Conservation (phyloP, 163 green algal genomes). For the Coccomyxa subellipsoidea region DNA sequence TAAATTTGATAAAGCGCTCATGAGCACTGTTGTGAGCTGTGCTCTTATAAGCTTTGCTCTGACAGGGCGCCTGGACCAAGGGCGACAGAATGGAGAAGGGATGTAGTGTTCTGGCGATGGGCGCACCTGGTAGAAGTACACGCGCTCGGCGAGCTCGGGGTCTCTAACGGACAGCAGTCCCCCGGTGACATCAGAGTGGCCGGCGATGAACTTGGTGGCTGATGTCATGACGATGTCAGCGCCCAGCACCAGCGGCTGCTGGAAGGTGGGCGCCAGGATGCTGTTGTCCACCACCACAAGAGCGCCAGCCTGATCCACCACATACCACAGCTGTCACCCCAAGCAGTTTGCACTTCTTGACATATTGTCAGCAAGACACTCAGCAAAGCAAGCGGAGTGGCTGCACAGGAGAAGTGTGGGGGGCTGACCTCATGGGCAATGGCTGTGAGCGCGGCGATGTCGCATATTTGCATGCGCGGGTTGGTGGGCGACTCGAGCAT, state of each 20-base stretch:
- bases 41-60: too few species aligned
- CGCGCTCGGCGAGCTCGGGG: slow-evolving; percentile 57
- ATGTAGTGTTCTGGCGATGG: background rate
- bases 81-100: background rate
- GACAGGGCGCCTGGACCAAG: too few species aligned
- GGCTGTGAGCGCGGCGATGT: slow-evolving; percentile 66
- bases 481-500: slow-evolving; percentile 98
- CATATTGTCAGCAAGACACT: too few species aligned
- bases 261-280: slow-evolving; percentile 90
- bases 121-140: slow-evolving; percentile 50
- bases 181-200: slow-evolving; percentile 92
- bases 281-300: slow-evolving; percentile 94
- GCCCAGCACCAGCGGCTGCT: slow-evolving; percentile 88
- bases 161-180: slow-evolving; percentile 88
- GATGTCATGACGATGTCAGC: slow-evolving; percentile 97
- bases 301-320: slow-evolving; percentile 44
- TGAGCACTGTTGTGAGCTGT: too few species aligned
- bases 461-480: slow-evolving; percentile 88
- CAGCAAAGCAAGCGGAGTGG: too few species aligned
- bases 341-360: too few species aligned
- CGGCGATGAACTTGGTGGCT: slow-evolving; percentile 94
- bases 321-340: background rate
- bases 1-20: too few species aligned
- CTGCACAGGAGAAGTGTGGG: background rate
- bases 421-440: slow-evolving; percentile 62